Evolutionary conservation across 2,329 filamentous ascomycete species (phyloP), one percentile per base, ranked within the genome.

Genomic region (Hypoxylon sp.): DNA sequence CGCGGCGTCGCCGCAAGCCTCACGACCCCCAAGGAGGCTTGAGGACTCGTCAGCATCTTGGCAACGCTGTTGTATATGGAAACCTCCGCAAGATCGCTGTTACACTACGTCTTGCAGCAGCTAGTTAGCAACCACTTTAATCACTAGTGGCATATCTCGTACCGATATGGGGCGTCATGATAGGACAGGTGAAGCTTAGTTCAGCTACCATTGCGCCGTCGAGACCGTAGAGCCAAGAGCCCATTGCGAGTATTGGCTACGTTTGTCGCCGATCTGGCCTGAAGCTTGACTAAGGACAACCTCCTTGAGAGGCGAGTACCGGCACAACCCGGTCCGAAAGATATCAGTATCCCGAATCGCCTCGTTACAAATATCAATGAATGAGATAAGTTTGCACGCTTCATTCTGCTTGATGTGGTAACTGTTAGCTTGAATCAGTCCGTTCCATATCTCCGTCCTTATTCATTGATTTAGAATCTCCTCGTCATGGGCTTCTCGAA

Each of bases 31-130:
- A 19, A 11, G 14, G 37, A 39, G 29, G 47, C 43, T 41, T 43
- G 41, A 56, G 57, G 50, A 62, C 37, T 69, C 53, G 67, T 63
- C 62, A 68, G 59, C 63, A 46, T 54, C 45, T 14, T 30, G 51
- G 50, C 21, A 61, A 63, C 41, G 52, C 52, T 5, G 55, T 61
- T 52, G 25, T 29, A 55, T 25, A 27, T 41, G n/a, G 50, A 14
- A 55, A 27, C 50, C 45, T 52, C 43, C 53, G 34, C 45, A 52
- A 60, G 57, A 62, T 69, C 54, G 46, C 30, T 25, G 61, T 67
- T 58, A 45, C 61, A 63, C 57, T 6, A 23, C 60, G 41, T 54
- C 53, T 60, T 30, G 55, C 55, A 56, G 19, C 51, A 57, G 21
- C 48, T 32, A 52, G 25, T 45, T 19, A 37, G 43, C 54, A 32